Conservation (phyloP, 225 moss, liverwort and hornwort genomes). For the Neckera pumila region DNA sequence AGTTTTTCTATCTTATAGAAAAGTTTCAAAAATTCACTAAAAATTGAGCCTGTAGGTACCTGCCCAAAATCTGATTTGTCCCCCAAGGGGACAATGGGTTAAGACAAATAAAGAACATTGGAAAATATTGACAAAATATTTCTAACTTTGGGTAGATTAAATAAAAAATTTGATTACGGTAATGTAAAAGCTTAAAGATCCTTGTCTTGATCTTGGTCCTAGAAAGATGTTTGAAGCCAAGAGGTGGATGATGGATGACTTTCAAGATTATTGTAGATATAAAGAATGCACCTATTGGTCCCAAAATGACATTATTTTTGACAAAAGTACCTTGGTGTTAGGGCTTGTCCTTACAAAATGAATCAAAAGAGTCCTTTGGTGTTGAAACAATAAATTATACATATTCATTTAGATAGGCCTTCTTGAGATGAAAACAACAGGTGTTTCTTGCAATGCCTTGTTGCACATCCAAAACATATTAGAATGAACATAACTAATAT, state of each 20-base stretch:
- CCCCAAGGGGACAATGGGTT: too few species aligned
- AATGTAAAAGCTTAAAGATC: too few species aligned
- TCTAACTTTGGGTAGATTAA: fast-evolving
- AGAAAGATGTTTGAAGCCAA: too few species aligned
- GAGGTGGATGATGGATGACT: neutral
- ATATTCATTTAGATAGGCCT: too few species aligned
- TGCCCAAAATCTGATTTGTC: too few species aligned
- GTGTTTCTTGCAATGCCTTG: neutral
- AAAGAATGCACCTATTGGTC: neutral
- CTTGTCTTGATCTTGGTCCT: too few species aligned
- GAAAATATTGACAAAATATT: fast-evolving
- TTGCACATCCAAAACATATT: neutral
- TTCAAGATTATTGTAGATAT: neutral
- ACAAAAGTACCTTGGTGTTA: too few species aligned
- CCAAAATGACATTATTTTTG: neutral
- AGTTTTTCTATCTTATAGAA: too few species aligned
- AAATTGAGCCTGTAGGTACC: too few species aligned
- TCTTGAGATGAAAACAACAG: too few species aligned
- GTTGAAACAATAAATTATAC: neutral
- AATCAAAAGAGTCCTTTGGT: neutral
- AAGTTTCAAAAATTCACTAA: too few species aligned
- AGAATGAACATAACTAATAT: too few species aligned
- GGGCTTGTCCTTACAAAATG: neutral
- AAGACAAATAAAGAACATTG: neutral
- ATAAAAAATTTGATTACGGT: fast-evolving